Evolutionary conservation across 169 alveolate genomes (phyloP), one percentile per base, ranked within the genome.

Genomic region (Eimeria zaria): DNA sequence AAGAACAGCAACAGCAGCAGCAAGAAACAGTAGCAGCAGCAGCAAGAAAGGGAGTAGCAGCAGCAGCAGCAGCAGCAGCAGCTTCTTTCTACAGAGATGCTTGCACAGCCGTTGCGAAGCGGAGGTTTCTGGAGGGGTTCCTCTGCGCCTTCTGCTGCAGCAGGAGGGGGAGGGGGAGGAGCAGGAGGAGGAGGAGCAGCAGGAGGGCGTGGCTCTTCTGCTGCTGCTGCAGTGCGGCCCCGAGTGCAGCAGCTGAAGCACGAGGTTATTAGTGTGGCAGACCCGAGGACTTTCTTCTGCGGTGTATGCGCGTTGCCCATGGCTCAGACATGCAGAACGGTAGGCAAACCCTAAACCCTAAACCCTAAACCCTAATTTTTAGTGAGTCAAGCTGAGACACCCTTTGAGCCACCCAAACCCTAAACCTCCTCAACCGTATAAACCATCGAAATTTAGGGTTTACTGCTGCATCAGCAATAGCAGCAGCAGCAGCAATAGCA

Each of bases 211-310:
- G 67, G 69, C 48, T 14, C 41, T 9, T 48, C 89, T 80, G 71
- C 89, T n/a, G 24, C 71, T 51, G 48, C 89, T 48, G 89, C 89
- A 51, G 89, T 80, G 12, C 33, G 89, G 69, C 89, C 89, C 69
- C 89, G 89, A 16, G 89, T 80, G 48, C 89, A 80, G 89, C 89
- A 80, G 48, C 62, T 80, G 30, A 80, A 51, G 69, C 71, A 80
- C 71, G 89, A 80, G 48, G 71, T 80, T 0, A 22, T 80, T 30
- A 14, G 14, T 11, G 89, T 80, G 39, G 24, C 89, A 0, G 67
- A 80, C 44, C 69, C 89, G 30, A 46, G 30, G 71, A 80, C 89
- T 24, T 48, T 80, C 89, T 30, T 80, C 60, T 80, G 89, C 89
- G 60, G 89, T n/a, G 89, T 51, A 46, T 80, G 89, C 24, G 8